Evolutionary conservation across 1,284 basidiomycete species (phyloP).

Genomic region (Ganoderma multipileum): DNA sequence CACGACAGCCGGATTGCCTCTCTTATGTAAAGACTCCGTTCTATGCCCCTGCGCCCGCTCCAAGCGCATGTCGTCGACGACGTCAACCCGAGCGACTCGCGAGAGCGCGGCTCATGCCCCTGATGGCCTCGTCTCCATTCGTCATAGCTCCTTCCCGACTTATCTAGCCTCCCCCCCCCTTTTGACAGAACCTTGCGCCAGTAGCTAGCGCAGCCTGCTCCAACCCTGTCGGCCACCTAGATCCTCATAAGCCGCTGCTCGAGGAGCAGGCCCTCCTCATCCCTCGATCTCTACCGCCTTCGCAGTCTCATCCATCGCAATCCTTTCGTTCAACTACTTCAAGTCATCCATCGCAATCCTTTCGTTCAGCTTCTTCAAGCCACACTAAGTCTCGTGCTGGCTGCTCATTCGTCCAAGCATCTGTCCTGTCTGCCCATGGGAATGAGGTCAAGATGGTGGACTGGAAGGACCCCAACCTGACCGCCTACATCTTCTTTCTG

Average conservation of each 20-base stretch:
- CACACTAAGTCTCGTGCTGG: neutral
- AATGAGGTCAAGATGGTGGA: conserved; percentile 8
- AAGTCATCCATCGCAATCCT: neutral
- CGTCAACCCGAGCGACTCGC: neutral
- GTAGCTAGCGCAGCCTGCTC: neutral
- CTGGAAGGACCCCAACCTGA: conserved; percentile 21
- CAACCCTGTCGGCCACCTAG: neutral
- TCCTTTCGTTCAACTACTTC: neutral
- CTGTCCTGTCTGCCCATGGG: neutral
- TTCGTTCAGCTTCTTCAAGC: neutral
- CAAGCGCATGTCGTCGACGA: neutral
- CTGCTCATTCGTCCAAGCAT: neutral
- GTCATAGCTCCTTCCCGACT: neutral
- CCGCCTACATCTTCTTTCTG: conserved; percentile 19
- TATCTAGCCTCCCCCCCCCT: neutral
- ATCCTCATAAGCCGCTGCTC: neutral
- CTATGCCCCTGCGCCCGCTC: neutral
- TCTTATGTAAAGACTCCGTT: neutral
- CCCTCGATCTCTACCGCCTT: neutral
- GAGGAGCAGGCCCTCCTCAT: conserved; percentile 1
- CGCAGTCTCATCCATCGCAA: conserved; percentile 1
- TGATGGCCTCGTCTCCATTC: neutral
- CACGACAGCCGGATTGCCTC: neutral
- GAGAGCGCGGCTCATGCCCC: neutral
- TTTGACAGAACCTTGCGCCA: neutral